Percentiles rank a stretch among this genome's conserved stretches.
Evolutionary conservation across 768 basidiomycete genomes (phyloP).

Genomic region (Sistotremastrum suecicum): DNA sequence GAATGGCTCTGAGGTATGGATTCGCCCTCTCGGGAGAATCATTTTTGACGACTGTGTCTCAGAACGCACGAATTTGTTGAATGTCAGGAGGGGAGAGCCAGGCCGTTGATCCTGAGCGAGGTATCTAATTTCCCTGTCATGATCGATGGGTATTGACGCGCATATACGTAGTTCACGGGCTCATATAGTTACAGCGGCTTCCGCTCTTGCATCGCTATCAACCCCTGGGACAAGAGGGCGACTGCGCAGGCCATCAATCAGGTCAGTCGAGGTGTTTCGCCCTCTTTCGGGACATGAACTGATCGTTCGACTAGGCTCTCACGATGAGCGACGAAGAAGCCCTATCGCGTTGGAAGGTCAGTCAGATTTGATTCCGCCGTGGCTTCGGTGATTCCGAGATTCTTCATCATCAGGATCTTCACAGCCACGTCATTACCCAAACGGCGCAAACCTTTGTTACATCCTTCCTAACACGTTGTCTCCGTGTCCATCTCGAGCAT

Average conservation of each 20-base stretch:
- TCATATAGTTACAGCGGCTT: slow-evolving; percentile 80
- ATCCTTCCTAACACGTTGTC: slow-evolving; percentile 60
- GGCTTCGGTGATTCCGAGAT: slow-evolving; percentile 2
- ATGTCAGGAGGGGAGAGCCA: slow-evolving; percentile 55
- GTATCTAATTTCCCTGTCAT: slow-evolving; percentile 20
- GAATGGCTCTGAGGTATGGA: slow-evolving; percentile 57
- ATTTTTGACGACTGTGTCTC: neutral
- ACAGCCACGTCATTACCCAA: slow-evolving; percentile 75
- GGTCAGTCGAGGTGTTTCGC: slow-evolving; percentile 4
- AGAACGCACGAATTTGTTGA: slow-evolving; percentile 73
- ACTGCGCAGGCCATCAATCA: slow-evolving; percentile 70
- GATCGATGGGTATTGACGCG: neutral
- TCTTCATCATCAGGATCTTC: slow-evolving; percentile 36
- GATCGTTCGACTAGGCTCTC: slow-evolving; percentile 31
- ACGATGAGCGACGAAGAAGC: slow-evolving; percentile 70
- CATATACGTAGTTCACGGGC: slow-evolving; percentile 56
- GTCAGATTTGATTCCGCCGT: slow-evolving; percentile 3
- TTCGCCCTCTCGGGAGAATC: neutral
- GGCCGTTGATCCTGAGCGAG: slow-evolving; percentile 71
- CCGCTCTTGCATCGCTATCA: slow-evolving; percentile 72
- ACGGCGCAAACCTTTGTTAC: slow-evolving; percentile 76
- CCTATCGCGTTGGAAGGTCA: slow-evolving; percentile 58
- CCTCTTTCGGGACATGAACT: neutral
- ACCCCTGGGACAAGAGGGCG: slow-evolving; percentile 76
- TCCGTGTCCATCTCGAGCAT: slow-evolving; percentile 64